Base-by-base conservation (phyloP, 2,329 filamentous ascomycete genomes). In the Sarocladiaceae sp. region DNA sequence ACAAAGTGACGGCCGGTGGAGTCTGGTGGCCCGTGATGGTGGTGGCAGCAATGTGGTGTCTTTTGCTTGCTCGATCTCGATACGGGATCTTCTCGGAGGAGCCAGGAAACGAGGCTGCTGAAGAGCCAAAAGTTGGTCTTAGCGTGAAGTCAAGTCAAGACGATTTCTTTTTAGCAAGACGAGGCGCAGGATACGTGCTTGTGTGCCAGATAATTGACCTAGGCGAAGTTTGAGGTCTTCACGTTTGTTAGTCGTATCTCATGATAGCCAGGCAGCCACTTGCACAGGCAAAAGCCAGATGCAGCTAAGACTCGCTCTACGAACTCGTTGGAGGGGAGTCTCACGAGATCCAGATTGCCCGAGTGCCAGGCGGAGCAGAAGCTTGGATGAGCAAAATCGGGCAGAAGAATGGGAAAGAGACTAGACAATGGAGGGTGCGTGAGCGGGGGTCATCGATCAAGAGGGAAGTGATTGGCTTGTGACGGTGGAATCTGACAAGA, bases 1-100 rank as follows among this genome's bases (percentile, higher is more conserved):
- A 41, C 37, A 39, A 16, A 27, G 23, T 27, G 23, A 41, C 19
- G n/a, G 4, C 6, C 18, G 37, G 37, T 27, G 37, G 37, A 23
- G 37, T 19, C 37, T 6, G 37, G 37, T 41, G 34, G 26, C 4
- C n/a, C 34, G n/a, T 23, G 34, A 39, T 13, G 34, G 34, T 20
- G 33, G 12, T 39, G 37, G 23, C 29, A 23, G 26, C 37, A 27
- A n/a, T n/a, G 37, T 15, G 6, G 13, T 15, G 6, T 23, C 26
- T 39, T 13, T 18, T 39, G 34, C 12, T 24, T 10, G 19, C 26
- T 41, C 6, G 37, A 41, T 41, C 37, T 41, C 37, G 37, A 41
- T 41, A 41, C 23, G 37, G 23, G 23, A 41, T 35, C 23, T 23
- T 11, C 37, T 41, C 37, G 37, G 37, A 41, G 37, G n/a, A 16